Percentiles rank a stretch among this genome's conserved stretches.
Evolutionary conservation across 257 asterid genomes (phyloP).

Genomic region (Oldenlandia corymbosa): DNA sequence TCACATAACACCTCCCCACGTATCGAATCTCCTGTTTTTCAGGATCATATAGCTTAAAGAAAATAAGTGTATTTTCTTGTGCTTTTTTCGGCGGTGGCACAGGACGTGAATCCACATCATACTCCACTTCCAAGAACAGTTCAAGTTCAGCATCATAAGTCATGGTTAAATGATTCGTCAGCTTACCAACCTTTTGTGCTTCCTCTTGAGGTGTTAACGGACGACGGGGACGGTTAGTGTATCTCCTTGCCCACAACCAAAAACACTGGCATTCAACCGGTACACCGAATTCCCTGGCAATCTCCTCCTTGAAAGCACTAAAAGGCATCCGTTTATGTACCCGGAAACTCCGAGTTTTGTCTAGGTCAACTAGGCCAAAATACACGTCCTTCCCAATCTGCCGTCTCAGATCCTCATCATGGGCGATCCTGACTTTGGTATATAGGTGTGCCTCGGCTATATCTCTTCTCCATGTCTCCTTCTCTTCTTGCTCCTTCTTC

Average conservation of each 20-base stretch:
- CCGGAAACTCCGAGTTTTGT: conserved; percentile 85
- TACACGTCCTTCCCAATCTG: conserved; percentile 88
- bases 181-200: conserved; percentile 84
- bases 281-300: conserved; percentile 76
- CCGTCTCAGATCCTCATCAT: conserved; percentile 81
- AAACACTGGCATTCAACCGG: conserved; percentile 89
- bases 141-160: conserved; percentile 76
- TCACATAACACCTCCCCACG: conserved; percentile 81
- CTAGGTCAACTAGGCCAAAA: conserved; percentile 97
- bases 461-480: conserved; percentile 86
- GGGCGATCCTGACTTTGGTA: conserved; percentile 95
- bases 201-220: conserved; percentile 84
- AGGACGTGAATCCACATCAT: conserved; percentile 61
- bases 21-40: conserved; percentile 84
- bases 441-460: conserved; percentile 94
- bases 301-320: conserved; percentile 79
- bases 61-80: conserved; percentile 77
- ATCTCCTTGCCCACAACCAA: conserved; percentile 98
- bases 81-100: conserved; percentile 67
- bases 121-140: conserved; percentile 73
- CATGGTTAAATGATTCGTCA: conserved; percentile 78
- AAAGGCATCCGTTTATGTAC: conserved; percentile 84
- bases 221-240: conserved; percentile 91
- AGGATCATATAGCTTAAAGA: conserved; percentile 86
- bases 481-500: conserved; percentile 97